Conservation (phyloP, 441 rosid genomes). For the Kokia cookei region DNA sequence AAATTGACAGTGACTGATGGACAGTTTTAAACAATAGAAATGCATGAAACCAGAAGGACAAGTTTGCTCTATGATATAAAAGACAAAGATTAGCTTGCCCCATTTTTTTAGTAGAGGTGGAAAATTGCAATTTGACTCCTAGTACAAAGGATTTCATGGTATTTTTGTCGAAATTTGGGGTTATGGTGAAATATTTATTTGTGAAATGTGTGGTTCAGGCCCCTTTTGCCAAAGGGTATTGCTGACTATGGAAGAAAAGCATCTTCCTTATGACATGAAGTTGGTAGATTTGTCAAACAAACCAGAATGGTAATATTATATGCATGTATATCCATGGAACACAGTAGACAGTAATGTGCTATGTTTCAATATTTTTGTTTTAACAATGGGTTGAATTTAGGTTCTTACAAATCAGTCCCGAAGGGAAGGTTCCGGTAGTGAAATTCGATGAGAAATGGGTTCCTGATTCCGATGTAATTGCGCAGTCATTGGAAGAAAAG, state of each 20-base stretch:
- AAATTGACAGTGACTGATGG: too few relatives aligned
- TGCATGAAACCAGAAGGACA: too few relatives aligned
- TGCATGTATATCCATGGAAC: too few relatives aligned
- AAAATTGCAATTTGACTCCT: too few relatives aligned
- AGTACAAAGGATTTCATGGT: too few relatives aligned
- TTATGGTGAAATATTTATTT: neutral
- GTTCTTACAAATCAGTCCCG: slow-evolving; percentile 80
- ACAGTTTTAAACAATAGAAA: too few relatives aligned
- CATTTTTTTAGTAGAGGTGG: too few relatives aligned
- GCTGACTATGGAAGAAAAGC: slow-evolving; percentile 86
- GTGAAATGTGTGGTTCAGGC: slow-evolving; percentile 33
- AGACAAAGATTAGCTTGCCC: too few relatives aligned
- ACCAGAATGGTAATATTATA: slow-evolving; percentile 66
- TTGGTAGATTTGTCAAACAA: slow-evolving; percentile 76
- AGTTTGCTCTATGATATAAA: too few relatives aligned
- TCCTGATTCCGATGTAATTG: slow-evolving; percentile 90
- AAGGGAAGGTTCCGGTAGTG: slow-evolving; percentile 87
- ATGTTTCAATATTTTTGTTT: neutral
- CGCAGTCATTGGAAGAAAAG: slow-evolving; percentile 76
- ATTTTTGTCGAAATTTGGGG: neutral
- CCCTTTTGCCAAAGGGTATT: slow-evolving; percentile 89
- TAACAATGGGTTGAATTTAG: slow-evolving; percentile 23
- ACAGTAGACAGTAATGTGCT: neutral
- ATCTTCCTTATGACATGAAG: slow-evolving; percentile 78
- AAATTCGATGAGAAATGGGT: slow-evolving; percentile 87